phyloP scores from a whole-genome alignment of 1,284 basidiomycete species.

The Malassezia nana region DNA sequence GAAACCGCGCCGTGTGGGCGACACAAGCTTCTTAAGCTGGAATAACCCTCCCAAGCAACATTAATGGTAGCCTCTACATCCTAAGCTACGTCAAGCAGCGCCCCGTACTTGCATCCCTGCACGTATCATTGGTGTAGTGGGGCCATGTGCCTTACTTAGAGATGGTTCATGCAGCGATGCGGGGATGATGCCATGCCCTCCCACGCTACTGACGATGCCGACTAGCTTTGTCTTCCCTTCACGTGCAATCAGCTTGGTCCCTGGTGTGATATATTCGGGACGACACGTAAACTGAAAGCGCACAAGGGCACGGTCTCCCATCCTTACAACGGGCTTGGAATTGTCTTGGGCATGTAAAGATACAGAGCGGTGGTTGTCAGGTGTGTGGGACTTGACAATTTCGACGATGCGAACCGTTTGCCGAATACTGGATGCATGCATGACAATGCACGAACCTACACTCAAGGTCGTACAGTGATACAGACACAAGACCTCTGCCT shows the following conservation, averaged over 20 bases:
- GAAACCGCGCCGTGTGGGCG: constrained; percentile 67
- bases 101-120: neutral
- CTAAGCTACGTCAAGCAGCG: neutral
- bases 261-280: constrained; percentile 41
- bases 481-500: constrained; percentile 45
- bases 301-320: constrained; percentile 40
- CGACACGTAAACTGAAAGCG: constrained; percentile 38
- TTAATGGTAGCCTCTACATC: neutral
- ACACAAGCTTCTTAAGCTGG: constrained; percentile 48
- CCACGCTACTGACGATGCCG: constrained; percentile 35
- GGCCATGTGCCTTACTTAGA: neutral
- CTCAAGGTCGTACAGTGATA: constrained; percentile 45
- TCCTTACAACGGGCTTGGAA: constrained; percentile 40
- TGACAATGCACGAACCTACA: constrained; percentile 43
- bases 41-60: constrained; percentile 24
- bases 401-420: constrained; percentile 42
- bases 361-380: constrained; percentile 15
- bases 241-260: constrained; percentile 41
- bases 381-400: constrained; percentile 34
- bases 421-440: constrained; percentile 42
- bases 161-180: neutral
- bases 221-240: constrained; percentile 45
- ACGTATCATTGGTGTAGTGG: neutral
- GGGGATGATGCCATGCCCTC: constrained; percentile 23
- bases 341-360: neutral